Percentiles rank a stretch among this genome's conserved stretches.
Conservation (phyloP, 768 basidiomycete genomes). For the Russula virescens region DNA sequence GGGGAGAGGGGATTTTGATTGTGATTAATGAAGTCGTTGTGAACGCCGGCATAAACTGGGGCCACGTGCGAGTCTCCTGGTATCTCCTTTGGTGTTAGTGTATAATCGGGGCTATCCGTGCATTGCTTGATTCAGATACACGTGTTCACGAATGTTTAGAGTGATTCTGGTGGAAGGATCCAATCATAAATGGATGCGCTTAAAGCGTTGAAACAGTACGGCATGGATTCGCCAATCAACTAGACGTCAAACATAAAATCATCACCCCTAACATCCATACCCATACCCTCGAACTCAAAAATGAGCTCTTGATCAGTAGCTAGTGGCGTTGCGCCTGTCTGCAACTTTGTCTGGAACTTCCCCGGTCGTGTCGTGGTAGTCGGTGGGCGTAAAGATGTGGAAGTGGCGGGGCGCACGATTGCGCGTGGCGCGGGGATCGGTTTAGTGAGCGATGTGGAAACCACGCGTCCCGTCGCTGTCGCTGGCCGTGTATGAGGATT, state of each 20-base stretch:
- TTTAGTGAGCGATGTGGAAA: not conserved
- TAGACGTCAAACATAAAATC: slow-evolving; percentile 18
- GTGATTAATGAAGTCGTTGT: too few relatives aligned
- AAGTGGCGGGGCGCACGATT: slow-evolving; percentile 10
- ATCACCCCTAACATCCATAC: not conserved
- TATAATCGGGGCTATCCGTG: too few relatives aligned
- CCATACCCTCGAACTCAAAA: slow-evolving; percentile 2
- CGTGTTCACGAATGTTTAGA: too few relatives aligned
- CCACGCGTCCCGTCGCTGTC: not conserved
- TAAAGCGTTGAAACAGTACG: not conserved
- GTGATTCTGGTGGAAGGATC: not conserved
- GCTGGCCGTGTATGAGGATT: not conserved
- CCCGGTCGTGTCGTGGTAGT: not conserved
- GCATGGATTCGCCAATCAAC: not conserved
- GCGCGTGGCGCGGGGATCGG: not conserved
- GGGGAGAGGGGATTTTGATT: too few relatives aligned
- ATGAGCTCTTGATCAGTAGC: not conserved
- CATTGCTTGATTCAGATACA: too few relatives aligned
- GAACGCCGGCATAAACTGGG: too few relatives aligned
- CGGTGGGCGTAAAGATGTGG: slow-evolving; percentile 7
- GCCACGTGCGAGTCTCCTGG: too few relatives aligned
- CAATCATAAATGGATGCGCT: not conserved
- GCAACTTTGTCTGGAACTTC: not conserved
- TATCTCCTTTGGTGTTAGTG: too few relatives aligned
- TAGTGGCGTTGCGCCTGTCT: not conserved